Evolutionary conservation across 2,329 filamentous ascomycete genomes (phyloP).

Genomic region (Lojkania enalia): DNA sequence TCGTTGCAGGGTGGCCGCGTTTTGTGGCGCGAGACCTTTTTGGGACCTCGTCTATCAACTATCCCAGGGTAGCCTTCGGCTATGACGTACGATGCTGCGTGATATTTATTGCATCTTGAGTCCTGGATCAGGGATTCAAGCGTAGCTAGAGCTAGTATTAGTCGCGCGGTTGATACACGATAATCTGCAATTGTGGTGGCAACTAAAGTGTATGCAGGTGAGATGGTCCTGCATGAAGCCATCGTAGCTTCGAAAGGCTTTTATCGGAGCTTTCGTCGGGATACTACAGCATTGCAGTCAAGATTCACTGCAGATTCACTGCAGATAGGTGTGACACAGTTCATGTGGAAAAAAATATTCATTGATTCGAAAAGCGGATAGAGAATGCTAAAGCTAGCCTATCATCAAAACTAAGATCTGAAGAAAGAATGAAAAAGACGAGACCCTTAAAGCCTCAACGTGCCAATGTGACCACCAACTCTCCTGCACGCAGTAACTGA

Average conservation of each 20-base stretch:
- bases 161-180: too few species aligned
- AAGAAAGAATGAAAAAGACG: too few species aligned
- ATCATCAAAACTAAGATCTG: too few species aligned
- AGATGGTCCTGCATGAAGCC: conserved; percentile 4
- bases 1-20: too few species aligned
- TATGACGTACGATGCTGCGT: conserved; percentile 5
- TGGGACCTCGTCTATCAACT: conserved; percentile 1
- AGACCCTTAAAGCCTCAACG: conserved; percentile 8
- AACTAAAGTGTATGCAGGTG: conserved; percentile 4
- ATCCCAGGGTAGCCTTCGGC: neutral
- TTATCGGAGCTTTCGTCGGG: neutral
- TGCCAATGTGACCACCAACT: conserved; percentile 36
- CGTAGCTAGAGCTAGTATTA: too few species aligned
- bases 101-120: conserved; percentile 11
- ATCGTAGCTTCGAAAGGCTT: neutral
- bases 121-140: too few species aligned
- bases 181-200: neutral
- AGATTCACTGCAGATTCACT: neutral
- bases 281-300: neutral
- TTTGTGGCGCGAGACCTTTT: conserved; percentile 7
- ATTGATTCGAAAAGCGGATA: too few species aligned
- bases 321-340: neutral
- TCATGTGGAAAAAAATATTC: too few species aligned
- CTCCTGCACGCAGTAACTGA: conserved; percentile 40
- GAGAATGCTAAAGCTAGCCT: too few species aligned